Conservation (phyloP, 2,329 filamentous ascomycete species). For the Bimuria novae-zelandiae region DNA sequence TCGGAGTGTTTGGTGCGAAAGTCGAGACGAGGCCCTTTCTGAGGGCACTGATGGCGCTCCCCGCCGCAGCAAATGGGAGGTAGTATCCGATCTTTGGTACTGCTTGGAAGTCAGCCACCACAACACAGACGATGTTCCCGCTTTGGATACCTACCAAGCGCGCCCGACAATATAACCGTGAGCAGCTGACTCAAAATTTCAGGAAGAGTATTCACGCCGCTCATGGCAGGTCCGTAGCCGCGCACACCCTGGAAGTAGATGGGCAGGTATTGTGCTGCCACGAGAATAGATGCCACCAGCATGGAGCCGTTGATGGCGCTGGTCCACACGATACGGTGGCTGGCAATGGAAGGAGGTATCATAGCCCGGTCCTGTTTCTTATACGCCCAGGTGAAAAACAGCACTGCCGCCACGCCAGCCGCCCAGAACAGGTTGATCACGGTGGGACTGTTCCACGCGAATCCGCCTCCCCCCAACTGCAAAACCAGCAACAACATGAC, state of each 20-base stretch:
- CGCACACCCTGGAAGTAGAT: slow-evolving; percentile 46
- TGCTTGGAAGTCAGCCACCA: slow-evolving; percentile 13
- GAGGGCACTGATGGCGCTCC: slow-evolving; percentile 37
- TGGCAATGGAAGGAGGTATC: slow-evolving; percentile 43
- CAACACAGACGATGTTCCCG: too few species aligned
- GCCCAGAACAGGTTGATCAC: slow-evolving; percentile 45
- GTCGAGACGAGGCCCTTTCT: slow-evolving; percentile 47
- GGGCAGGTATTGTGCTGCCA: slow-evolving; percentile 24
- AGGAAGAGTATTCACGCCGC: slow-evolving; percentile 43
- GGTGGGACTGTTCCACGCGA: slow-evolving; percentile 40
- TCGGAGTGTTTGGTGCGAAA: slow-evolving; percentile 31
- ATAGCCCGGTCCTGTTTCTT: slow-evolving; percentile 44
- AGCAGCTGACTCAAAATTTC: slow-evolving; percentile 24
- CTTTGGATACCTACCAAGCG: not conserved
- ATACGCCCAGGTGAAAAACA: slow-evolving; percentile 46
- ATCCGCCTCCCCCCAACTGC: slow-evolving; percentile 42
- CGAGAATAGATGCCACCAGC: slow-evolving; percentile 24
- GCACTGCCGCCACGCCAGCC: slow-evolving; percentile 28
- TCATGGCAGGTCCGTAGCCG: slow-evolving; percentile 34
- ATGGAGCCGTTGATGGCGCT: slow-evolving; percentile 8
- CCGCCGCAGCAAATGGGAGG: slow-evolving; percentile 22
- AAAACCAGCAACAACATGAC: slow-evolving; percentile 47
- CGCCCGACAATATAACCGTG: slow-evolving; percentile 4
- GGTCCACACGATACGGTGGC: slow-evolving; percentile 38
- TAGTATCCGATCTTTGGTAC: slow-evolving; percentile 23